These are phyloP conservation scores for Yarrowia galli DNA, from an alignment of 1,139 yeast species.

Conservation along the genomic window DNA sequence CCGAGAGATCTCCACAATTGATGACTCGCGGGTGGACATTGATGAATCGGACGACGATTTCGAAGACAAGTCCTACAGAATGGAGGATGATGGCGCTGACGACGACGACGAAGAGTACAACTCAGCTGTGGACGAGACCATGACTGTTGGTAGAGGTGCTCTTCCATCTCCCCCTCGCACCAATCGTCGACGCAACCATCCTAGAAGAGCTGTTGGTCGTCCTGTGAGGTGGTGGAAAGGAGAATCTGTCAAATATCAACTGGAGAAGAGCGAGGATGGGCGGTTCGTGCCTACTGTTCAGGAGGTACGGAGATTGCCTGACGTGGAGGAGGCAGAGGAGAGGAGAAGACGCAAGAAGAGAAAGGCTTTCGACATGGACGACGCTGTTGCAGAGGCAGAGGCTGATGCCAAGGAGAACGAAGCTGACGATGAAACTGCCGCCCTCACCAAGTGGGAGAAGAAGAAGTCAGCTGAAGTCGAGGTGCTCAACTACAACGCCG, in stretches of 20 bases:
- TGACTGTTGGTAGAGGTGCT: background rate
- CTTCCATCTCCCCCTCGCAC: conserved; percentile 29
- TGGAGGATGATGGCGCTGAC: conserved; percentile 2
- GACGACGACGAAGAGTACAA: conserved; percentile 13
- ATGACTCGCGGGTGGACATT: background rate
- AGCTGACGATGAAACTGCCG: background rate
- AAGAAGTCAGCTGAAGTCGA: conserved; percentile 3
- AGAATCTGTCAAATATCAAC: conserved; percentile 72
- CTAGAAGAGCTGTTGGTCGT: conserved; percentile 61
- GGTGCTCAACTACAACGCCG: conserved; percentile 41
- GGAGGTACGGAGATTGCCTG: background rate
- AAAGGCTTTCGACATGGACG: background rate
- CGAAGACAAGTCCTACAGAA: background rate
- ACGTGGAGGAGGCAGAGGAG: background rate
- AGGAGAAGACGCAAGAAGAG: background rate
- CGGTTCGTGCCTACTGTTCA: conserved; percentile 4
- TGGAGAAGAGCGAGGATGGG: conserved; percentile 49
- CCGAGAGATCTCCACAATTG: background rate
- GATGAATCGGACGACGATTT: conserved; percentile 4
- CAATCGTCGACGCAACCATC: conserved; percentile 60
- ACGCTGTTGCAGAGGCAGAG: background rate
- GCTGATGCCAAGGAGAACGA: background rate
- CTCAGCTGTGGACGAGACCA: conserved; percentile 6
- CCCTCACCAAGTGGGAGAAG: background rate
- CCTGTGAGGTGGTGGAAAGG: conserved; percentile 89